Evolutionary conservation across 352 stramenopile species (phyloP), one percentile per base, ranked within the genome.

Genomic region (Globisporangium rhizosaccharum): DNA sequence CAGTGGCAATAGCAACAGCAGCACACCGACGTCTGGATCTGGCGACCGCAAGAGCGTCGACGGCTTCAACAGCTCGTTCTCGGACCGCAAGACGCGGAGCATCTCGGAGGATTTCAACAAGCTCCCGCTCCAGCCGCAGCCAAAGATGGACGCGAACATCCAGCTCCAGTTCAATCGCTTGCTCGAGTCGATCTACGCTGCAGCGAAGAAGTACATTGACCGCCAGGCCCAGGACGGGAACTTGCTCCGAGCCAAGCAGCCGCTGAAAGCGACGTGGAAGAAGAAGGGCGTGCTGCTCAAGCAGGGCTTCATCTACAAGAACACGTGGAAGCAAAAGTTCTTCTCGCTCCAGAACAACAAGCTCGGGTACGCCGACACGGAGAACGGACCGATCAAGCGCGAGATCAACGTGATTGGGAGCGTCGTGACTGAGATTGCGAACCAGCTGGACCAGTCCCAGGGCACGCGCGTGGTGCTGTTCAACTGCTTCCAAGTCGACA

Each of bases 271-370:
- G 23, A 94, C 84, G 46, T 96, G 86, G 86, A 96, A 96, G 72
- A 96, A 96, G 69, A 94, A 94, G 59, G 86, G 86, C 0, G 66
- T 84, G 64, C 66, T 96, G 25, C 66, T 96, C 8, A 96, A 96
- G 63, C 86, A 96, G 58, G 84, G 84, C 10, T 93, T 93, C 61
- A 89, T 96, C 55, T 94, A 96, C 76, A 94, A 94, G 66, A 93
- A 91, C 68, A 90, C 86, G 55, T 96, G 86, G 86, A 91, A 92
- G 66, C 75, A 76, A 49, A 94, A 91, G 49, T 92, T 78, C 64
- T 91, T 96, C 25, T 94, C 81, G 15, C 59, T 96, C 15, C 81
- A 91, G 60, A 94, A 96, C 61, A 94, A 94, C 73, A 92, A 93
- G 49, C 57, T 96, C 11, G 84, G 79, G 5, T 96, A 96, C 54